A percentile compares a stretch with the other conserved stretches of the same genome.
These are phyloP conservation scores for Chenopodium album DNA, from an alignment of 148 eudicot genomes.

Conservation along the genomic window DNA sequence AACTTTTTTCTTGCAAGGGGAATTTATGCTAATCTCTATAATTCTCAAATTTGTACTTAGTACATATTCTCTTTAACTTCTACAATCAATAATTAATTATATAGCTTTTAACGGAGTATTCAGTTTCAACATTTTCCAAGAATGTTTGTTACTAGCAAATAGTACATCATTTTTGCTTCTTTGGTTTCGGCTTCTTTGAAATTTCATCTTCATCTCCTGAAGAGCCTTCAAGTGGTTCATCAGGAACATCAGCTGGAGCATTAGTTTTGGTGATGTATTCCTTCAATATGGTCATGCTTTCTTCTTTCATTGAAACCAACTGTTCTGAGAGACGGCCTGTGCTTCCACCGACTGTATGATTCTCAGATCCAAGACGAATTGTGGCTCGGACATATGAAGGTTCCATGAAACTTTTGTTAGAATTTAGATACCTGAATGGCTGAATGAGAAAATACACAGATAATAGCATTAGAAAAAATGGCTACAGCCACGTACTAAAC, in stretches of 20 bases:
- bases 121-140: not conserved
- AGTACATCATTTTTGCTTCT: conserved; percentile 50
- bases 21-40: too few species aligned
- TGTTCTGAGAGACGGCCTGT: conserved; percentile 64
- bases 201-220: conserved; percentile 65
- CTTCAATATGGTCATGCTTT: conserved; percentile 75
- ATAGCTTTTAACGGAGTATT: too few species aligned
- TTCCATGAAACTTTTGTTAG: conserved; percentile 42
- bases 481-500: not conserved
- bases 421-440: conserved; percentile 18
- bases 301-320: conserved; percentile 60
- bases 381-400: conserved; percentile 47
- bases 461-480: too few species aligned
- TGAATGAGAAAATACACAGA: conserved; percentile 5
- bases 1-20: too few species aligned
- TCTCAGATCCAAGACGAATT: conserved; percentile 71
- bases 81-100: not conserved
- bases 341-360: conserved; percentile 38
- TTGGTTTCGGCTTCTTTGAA: conserved; percentile 54
- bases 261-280: conserved; percentile 79
- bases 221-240: conserved; percentile 68
- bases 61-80: too few species aligned
- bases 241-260: conserved; percentile 87
- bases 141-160: not conserved
- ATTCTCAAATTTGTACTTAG: too few species aligned